Evolutionary conservation across 495 filamentous ascomycete genomes (phyloP).

Genomic region (Pseudevernia furfuracea): DNA sequence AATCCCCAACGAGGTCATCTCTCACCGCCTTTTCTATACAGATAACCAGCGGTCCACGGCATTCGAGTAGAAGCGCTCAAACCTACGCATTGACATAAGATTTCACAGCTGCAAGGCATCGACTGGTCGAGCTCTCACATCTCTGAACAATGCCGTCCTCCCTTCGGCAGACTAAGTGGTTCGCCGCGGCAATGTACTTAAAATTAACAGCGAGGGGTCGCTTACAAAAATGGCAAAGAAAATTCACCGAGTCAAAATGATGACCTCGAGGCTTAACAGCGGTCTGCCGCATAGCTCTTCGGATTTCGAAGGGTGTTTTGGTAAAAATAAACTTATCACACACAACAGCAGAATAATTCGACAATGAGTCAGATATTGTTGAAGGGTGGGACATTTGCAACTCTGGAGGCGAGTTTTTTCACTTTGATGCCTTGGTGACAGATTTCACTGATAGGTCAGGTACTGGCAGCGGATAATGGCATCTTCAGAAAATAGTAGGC

Average conservation of each 20-base stretch:
- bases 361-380: not conserved
- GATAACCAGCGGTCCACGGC: not conserved
- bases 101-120: not conserved
- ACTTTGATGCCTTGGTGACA: not conserved
- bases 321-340: not conserved
- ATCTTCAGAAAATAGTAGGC: not conserved
- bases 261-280: not conserved
- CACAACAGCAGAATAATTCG: not conserved
- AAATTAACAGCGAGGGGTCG: not conserved
- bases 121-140: not conserved
- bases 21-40: not conserved
- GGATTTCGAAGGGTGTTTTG: not conserved
- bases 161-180: not conserved
- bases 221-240: not conserved
- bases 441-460: not conserved
- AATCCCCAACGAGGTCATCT: not conserved
- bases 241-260: not conserved
- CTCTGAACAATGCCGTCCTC: too few relatives aligned
- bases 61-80: not conserved
- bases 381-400: not conserved
- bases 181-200: not conserved
- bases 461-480: not conserved
- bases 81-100: not conserved
- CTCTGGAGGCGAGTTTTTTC: not conserved
- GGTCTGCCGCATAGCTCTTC: not conserved